A percentile compares a stretch with the other conserved stretches of the same genome.
Evolutionary conservation across 1,139 yeast genomes (phyloP).

Genomic region (Debaryomyces coudertii): DNA sequence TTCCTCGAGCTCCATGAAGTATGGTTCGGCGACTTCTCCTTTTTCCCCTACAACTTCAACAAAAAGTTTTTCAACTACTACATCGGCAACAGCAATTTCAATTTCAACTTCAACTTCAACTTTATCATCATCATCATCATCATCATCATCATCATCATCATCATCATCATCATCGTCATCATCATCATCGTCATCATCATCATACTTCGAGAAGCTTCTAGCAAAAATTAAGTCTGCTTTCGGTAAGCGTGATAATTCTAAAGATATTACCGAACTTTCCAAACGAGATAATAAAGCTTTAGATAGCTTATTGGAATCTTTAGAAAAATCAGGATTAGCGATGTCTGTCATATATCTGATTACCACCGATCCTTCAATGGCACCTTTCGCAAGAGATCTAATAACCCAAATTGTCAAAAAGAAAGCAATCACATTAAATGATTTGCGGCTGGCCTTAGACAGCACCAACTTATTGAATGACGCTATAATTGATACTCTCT

Average conservation of each 20-base stretch:
- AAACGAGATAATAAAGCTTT: conserved; percentile 12
- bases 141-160: conserved; percentile 10
- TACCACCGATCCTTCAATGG: conserved; percentile 17
- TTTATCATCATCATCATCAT: conserved; percentile 8
- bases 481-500: conserved; percentile 20
- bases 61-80: neutral
- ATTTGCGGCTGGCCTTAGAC: conserved; percentile 20
- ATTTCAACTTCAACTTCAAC: conserved; percentile 9
- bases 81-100: too few species aligned
- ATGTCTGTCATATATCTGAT: conserved; percentile 11
- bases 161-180: conserved; percentile 8
- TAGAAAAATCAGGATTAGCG: conserved; percentile 14
- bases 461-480: conserved; percentile 21
- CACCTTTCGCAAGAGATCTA: conserved; percentile 26
- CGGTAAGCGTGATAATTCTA: neutral
- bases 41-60: neutral
- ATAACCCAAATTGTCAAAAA: conserved; percentile 21
- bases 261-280: too few species aligned
- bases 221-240: neutral
- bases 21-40: conserved; percentile 16
- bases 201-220: conserved; percentile 7
- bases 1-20: conserved; percentile 13
- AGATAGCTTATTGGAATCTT: conserved; percentile 13
- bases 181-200: conserved; percentile 8
- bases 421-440: conserved; percentile 20